These are phyloP conservation scores for Rhodosporidiobolus odoratus DNA, from an alignment of 768 basidiomycete genomes.

Conservation along the genomic window DNA sequence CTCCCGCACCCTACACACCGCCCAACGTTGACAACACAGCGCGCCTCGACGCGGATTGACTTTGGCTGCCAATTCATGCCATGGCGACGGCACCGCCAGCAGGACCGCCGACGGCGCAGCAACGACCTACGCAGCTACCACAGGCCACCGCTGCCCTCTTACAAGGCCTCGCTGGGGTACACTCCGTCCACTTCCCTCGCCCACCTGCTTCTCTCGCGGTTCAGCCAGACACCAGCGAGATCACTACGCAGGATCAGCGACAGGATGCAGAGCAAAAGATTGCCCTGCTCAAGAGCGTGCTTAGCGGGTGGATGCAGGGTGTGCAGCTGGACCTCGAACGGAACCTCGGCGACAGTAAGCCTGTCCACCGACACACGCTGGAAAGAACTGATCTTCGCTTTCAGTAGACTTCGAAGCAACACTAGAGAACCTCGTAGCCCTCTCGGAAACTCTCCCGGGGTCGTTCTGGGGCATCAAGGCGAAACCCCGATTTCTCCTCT, in stretches of 20 bases:
- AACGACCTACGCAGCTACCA: not conserved
- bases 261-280: slow-evolving; percentile 28
- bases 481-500: slow-evolving; percentile 32
- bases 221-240: slow-evolving; percentile 20
- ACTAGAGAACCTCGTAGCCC: slow-evolving; percentile 15
- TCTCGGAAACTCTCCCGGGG: slow-evolving; percentile 18
- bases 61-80: not conserved
- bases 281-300: slow-evolving; percentile 29
- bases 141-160: slow-evolving; percentile 10
- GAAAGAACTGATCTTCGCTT: too few species aligned
- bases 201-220: not conserved
- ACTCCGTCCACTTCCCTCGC: slow-evolving; percentile 17
- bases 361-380: too few species aligned
- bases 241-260: not conserved
- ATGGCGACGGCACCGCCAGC: not conserved
- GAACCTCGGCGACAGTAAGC: too few species aligned
- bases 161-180: slow-evolving; percentile 7
- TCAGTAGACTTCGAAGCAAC: slow-evolving; percentile 14
- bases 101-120: not conserved
- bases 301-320: slow-evolving; percentile 33
- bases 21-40: too few species aligned
- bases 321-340: slow-evolving; percentile 29
- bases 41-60: too few species aligned
- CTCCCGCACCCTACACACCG: too few species aligned
- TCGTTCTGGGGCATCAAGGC: slow-evolving; percentile 24